phyloP scores from a whole-genome alignment of 2,329 filamentous ascomycete species.

The Plectosphaerella cucumerina region DNA sequence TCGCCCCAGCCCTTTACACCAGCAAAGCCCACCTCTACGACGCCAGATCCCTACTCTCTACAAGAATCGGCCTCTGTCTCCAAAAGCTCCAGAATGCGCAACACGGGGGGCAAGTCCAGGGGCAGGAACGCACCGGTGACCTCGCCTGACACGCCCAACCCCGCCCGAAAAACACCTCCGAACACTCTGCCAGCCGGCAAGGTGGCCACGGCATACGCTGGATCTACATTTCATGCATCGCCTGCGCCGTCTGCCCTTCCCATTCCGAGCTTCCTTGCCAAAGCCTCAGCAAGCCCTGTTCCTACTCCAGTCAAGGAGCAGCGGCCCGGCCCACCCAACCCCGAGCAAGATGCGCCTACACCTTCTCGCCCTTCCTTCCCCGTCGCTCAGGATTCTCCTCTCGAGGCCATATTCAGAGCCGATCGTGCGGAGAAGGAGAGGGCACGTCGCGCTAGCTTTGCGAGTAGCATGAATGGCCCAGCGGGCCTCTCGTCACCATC shows the following conservation, averaged over 20 bases:
- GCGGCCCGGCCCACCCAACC: conserved; percentile 48
- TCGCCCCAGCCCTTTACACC: conserved; percentile 40
- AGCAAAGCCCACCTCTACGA: conserved; percentile 33
- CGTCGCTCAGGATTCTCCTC: conserved; percentile 52
- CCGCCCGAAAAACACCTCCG: conserved; percentile 39
- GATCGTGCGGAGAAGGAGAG: conserved; percentile 73
- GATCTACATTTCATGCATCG: conserved; percentile 91
- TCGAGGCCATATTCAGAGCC: conserved; percentile 88
- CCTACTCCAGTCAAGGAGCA: conserved; percentile 18
- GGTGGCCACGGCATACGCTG: conserved; percentile 70
- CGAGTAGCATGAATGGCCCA: conserved; percentile 22
- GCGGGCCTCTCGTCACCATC: not conserved
- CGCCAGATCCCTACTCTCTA: conserved; percentile 25
- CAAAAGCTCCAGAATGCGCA: conserved; percentile 15
- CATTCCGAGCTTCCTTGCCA: conserved; percentile 78
- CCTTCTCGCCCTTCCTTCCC: conserved; percentile 28
- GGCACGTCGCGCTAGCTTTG: conserved; percentile 48
- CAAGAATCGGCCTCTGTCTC: conserved; percentile 21
- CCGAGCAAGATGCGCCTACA: conserved; percentile 46
- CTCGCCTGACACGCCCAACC: conserved; percentile 37
- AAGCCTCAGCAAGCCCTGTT: conserved; percentile 27
- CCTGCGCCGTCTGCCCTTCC: conserved; percentile 87
- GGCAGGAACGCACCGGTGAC: conserved; percentile 13
- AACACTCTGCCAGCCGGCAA: conserved; percentile 24
- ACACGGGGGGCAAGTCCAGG: conserved; percentile 9